Evolutionary conservation across 208 protist species (phyloP), one percentile per base, ranked within the genome.

Genomic region (Leishmania arabica): DNA sequence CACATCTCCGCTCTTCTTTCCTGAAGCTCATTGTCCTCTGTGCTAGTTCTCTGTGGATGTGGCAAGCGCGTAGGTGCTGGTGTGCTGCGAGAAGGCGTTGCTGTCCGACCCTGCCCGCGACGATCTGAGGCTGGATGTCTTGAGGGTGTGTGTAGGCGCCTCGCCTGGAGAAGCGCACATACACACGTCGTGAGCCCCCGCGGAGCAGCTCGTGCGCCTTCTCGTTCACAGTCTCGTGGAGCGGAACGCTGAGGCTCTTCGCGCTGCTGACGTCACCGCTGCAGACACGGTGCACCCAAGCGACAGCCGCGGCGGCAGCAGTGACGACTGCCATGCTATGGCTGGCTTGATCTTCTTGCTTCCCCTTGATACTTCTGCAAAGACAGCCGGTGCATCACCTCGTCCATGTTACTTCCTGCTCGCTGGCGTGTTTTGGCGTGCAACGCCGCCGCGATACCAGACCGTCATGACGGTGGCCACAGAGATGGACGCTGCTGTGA

Each of bases 11-110:
- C 56, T 9, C 24, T 62, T 62, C 6, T 24, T 62, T 8, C 24
- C 56, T 31, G 7, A 62, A 62, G 24, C 56, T 31, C 56, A 13
- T 31, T 24, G 56, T 3, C 56, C 9, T 31, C 56, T 62, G 19
- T 13, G 56, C 27, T 62, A 31, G 56, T n/a, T 13, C 24, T 62
- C 56, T 24, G 7, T n/a, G 56, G 56, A 62, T 31, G 56, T 6
- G 27, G 56, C 56, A n/a, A 31, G 56, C 13, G 17, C 74, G 11
- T 75, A 68, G 9, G 54, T 83, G 53, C 54, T 83, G 4, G 74
- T 78, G 40, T 79, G 73, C 74, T 79, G 80, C 54, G 80, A 79
- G 74, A 68, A 65, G 53, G 74, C 79, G 8, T 83, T 83, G 40
- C 74, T 75, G 34, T 75, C 68, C 45, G 74, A 79, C 65, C 45